These are phyloP conservation scores for Trichocladium uniseriatum DNA, from an alignment of 495 filamentous ascomycete genomes.

Conservation along the genomic window DNA sequence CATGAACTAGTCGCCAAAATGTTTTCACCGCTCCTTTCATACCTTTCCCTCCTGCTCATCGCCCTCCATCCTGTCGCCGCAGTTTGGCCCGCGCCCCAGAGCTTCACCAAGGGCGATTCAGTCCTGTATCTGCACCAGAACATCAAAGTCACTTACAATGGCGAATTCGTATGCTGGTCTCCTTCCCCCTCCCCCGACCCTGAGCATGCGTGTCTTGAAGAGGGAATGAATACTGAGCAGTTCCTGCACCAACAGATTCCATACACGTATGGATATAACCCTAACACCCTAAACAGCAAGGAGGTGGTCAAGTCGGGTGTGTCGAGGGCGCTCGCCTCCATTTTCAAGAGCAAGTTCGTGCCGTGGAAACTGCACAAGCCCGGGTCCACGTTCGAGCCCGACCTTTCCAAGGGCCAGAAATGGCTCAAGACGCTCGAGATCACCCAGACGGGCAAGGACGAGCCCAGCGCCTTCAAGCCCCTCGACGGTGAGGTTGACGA, in stretches of 20 bases:
- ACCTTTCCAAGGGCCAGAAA: slow-evolving; percentile 28
- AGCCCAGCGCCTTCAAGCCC: slow-evolving; percentile 46
- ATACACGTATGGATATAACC: slow-evolving; percentile 33
- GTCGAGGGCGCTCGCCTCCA: slow-evolving; percentile 35
- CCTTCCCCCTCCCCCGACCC: slow-evolving; percentile 8
- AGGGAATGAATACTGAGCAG: slow-evolving; percentile 20
- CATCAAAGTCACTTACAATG: slow-evolving; percentile 48
- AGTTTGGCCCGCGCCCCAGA: slow-evolving; percentile 52
- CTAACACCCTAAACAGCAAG: slow-evolving; percentile 31
- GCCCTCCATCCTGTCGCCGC: slow-evolving; percentile 32
- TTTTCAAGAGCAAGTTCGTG: slow-evolving; percentile 54
- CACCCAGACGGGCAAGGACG: slow-evolving; percentile 47
- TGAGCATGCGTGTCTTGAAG: neutral
- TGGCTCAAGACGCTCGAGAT: slow-evolving; percentile 50
- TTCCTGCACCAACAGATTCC: slow-evolving; percentile 31
- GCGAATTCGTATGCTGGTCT: slow-evolving; percentile 40
- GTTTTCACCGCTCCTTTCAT: slow-evolving; percentile 25
- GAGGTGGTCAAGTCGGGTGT: slow-evolving; percentile 43
- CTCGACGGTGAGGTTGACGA: slow-evolving; percentile 58
- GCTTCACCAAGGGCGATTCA: slow-evolving; percentile 42
- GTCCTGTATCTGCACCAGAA: slow-evolving; percentile 47
- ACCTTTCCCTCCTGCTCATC: slow-evolving; percentile 27
- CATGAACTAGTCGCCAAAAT: slow-evolving; percentile 12
- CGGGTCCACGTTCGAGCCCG: slow-evolving; percentile 52
- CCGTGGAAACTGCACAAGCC: slow-evolving; percentile 69